Base-by-base conservation (phyloP, 192 early-diverging fungal species). In the Pilobolus umbonatus region DNA sequence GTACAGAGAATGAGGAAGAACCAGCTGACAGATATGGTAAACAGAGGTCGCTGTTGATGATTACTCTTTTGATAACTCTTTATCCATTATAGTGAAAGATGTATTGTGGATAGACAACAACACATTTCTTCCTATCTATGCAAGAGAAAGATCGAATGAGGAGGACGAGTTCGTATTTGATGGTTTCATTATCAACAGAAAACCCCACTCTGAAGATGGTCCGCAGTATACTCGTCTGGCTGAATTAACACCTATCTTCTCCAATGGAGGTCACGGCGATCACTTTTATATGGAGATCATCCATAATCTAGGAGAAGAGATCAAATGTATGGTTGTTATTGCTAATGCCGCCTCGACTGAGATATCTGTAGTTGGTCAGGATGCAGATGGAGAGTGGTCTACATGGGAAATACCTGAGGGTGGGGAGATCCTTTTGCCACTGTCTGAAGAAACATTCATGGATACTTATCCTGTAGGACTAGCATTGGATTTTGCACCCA, bases 71-170 rank as follows among this genome's bases (percentile, higher is more conserved):
- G 24, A 36, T 22, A 32, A 9, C 3, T 29, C 12, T 3, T 34
- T 57, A 17, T 53, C 2, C 3, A 28, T n/a, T 44, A 54, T 68
- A 79, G 91, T 92, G 2, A 50, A 82, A 31, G 70, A 78, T 29
- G 65, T 95, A 10, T 58, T 85, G 8, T 95, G 93, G 93, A 55
- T 91, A 12, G 89, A 92, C 39, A 88, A 76, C 14, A 64, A 75
- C 48, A 65, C 80, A 0, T 91, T 90, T 60, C 66, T 89, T 34
- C 82, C 77, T 11, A 69, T 89, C 8, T 94, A 94, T 61, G 71
- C 79, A 8, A 66, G 65, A 12, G 54, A 57, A 21, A 49, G 50
- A 0, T 52, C 65, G 28, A 30, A 39, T 4, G 55, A 59, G 1
- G 44, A 68, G 14, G 50, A 59, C 26, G 69, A 72, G 24, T 43